These are phyloP conservation scores for Penicillium sp. DNA, from an alignment of 2,329 filamentous ascomycete species.

Conservation along the genomic window DNA sequence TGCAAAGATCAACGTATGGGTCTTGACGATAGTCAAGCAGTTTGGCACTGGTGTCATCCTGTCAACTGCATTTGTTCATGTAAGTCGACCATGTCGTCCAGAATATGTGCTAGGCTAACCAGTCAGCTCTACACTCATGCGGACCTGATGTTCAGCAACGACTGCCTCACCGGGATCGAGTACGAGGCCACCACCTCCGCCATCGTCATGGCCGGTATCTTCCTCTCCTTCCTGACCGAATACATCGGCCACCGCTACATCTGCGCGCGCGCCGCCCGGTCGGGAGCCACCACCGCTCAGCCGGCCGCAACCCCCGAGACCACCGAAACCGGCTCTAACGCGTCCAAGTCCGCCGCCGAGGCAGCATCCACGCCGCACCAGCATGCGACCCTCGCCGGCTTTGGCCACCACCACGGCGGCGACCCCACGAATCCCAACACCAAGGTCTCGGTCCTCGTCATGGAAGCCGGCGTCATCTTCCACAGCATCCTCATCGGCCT, in stretches of 20 bases:
- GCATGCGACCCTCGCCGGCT: slow-evolving; percentile 26
- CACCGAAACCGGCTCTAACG: neutral
- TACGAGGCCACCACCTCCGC: slow-evolving; percentile 74
- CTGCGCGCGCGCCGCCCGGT: slow-evolving; percentile 21
- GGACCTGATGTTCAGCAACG: slow-evolving; percentile 71
- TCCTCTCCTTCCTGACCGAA: slow-evolving; percentile 74
- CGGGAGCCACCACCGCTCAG: neutral
- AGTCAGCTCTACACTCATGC: slow-evolving; percentile 74
- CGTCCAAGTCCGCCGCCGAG: slow-evolving; percentile 5
- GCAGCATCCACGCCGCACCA: neutral
- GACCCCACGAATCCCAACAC: slow-evolving; percentile 45
- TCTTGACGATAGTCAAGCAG: slow-evolving; percentile 70
- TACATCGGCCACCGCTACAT: slow-evolving; percentile 68
- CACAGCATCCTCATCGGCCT: slow-evolving; percentile 65
- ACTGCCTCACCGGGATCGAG: slow-evolving; percentile 67
- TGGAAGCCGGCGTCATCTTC: slow-evolving; percentile 76
- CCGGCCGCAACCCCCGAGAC: neutral
- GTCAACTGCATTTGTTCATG: slow-evolving; percentile 47
- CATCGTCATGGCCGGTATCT: slow-evolving; percentile 74
- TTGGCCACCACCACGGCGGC: slow-evolving; percentile 41
- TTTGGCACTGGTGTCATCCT: slow-evolving; percentile 49
- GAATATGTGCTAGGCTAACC: neutral
- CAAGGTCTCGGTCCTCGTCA: slow-evolving; percentile 67
- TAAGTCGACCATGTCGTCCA: slow-evolving; percentile 24
- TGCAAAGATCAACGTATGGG: slow-evolving; percentile 44